Base-by-base conservation (phyloP, 345 rosid genomes). In the Durio zibethinus region DNA sequence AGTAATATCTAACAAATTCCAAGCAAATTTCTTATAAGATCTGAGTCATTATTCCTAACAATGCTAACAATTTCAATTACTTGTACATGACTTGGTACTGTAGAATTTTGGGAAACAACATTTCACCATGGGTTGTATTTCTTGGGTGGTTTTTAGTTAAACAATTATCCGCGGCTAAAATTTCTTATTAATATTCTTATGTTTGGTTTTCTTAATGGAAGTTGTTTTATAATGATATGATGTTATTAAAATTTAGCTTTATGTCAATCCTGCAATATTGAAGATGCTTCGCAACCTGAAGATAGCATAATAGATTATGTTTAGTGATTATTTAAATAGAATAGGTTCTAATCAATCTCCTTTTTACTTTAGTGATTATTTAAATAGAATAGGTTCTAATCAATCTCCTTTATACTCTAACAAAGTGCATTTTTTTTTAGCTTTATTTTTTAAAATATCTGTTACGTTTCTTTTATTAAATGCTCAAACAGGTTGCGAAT, bases 201-300 rank as follows among this genome's bases (percentile, higher is more conserved):
- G 56, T 45, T 65, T 75, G 68, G 12, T 56, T 68, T 68, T 11
- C 25, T 43, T 45, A 10, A 57, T 59, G 4, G 53, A 40, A 45
- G 53, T 52, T 48, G 23, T 27, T 69, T 47, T 27, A 48, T n/a
- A 54, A 27, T 31, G 53, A 52, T 45, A 40, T 77, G 23, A 18
- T 27, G 14, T 74, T 59, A 69, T 69, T 69, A 36, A 5, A 70
- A 9, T 81, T 80, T 84, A 86, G 90, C 83, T 88, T 64, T 88
- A 88, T 79, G 86, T 88, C 78, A 88, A 83, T 76, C 90, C 90
- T 80, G 86, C 90, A 10, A 88, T 89, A 11, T 89, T 88, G 83
- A 88, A 88, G 86, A 88, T 88, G 90, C 85, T 88, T 65, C 84
- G 90, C 85, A 88, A 88, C 78, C 77, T 88, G 72, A 86, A 88